Evolutionary conservation across 345 rosid species (phyloP), one percentile per base, ranked within the genome.

Genomic region (Lumnitzera racemosa): DNA sequence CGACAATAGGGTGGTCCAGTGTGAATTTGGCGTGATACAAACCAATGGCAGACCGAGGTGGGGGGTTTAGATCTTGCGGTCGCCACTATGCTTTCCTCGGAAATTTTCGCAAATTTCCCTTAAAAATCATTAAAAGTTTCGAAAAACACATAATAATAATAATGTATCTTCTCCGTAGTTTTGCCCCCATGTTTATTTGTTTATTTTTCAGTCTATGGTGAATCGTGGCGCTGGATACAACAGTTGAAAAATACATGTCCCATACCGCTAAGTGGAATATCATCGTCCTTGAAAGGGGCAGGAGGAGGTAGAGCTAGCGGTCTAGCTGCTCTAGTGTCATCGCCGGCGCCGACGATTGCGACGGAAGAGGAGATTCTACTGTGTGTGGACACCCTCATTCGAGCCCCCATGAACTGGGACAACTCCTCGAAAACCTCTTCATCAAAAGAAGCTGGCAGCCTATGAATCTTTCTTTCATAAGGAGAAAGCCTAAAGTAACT

Each of bases 401-500:
- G 82, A 48, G 95, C 73, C 9, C 95, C 96, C 95, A 94, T 94
- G 78, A 90, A 94, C 68, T 81, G 92, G 57, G 97, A 71, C 66
- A 94, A 74, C 70, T 94, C 99, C 62, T 94, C 91, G 47, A 84
- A 94, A 10, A 94, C 99, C 73, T 94, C 86, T 69, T 94, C 99
- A 11, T 94, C 99, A 58, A 94, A 94, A 27, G 99, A 94, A 58
- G 99, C 99, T 6, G 99, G 99, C 61, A 94, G 75, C 47, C 89
- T 72, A 60, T 90, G 89, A 0, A 82, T 61, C 68, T 94, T 94
- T 46, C 96, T 79, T 71, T 94, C 99, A 15, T 90, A 90, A 47
- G 99, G 96, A 55, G 99, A 94, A 8, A 94, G 87, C 57, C 99
- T 80, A 64, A 94, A 94, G 65, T 94, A 94, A 78, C 97, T 94